phyloP scores from a whole-genome alignment of 148 eudicot genomes.

The Oxyria digyna region DNA sequence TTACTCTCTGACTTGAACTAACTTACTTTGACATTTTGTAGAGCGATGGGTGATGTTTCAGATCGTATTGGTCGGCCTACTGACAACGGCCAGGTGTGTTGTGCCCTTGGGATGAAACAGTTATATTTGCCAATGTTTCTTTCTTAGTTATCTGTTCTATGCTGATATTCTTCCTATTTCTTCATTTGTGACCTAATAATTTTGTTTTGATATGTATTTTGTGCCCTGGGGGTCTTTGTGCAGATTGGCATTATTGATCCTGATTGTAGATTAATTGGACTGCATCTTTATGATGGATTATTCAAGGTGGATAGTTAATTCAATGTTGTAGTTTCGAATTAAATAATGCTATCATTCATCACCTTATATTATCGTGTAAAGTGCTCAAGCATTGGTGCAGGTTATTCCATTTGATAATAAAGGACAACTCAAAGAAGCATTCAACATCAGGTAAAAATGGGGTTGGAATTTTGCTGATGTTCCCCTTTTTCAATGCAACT shows the following conservation, averaged over 20 bases:
- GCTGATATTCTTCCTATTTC: neutral
- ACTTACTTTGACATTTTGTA: conserved; percentile 17
- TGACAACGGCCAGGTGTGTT: conserved; percentile 78
- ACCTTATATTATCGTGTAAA: neutral
- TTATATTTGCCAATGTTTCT: neutral
- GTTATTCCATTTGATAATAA: conserved; percentile 91
- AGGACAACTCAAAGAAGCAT: conserved; percentile 96
- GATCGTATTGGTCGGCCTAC: conserved; percentile 97
- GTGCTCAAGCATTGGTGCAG: conserved; percentile 23
- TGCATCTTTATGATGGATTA: conserved; percentile 86
- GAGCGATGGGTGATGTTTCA: conserved; percentile 98
- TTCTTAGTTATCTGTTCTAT: neutral
- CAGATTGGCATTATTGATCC: conserved; percentile 98
- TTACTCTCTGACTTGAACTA: neutral
- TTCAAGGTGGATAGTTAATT: conserved; percentile 51
- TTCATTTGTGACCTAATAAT: neutral
- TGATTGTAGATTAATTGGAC: conserved; percentile 97
- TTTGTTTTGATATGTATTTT: neutral
- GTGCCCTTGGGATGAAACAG: neutral
- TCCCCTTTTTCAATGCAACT: too few species aligned
- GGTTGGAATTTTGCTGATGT: neutral
- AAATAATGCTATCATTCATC: neutral
- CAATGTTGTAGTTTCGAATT: conserved; percentile 7
- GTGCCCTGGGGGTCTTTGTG: neutral
- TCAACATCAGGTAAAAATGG: conserved; percentile 68